Evolutionary conservation across 2,329 filamentous ascomycete genomes (phyloP), one percentile per base, ranked within the genome.

Genomic region (Trichophyton verrucosum): DNA sequence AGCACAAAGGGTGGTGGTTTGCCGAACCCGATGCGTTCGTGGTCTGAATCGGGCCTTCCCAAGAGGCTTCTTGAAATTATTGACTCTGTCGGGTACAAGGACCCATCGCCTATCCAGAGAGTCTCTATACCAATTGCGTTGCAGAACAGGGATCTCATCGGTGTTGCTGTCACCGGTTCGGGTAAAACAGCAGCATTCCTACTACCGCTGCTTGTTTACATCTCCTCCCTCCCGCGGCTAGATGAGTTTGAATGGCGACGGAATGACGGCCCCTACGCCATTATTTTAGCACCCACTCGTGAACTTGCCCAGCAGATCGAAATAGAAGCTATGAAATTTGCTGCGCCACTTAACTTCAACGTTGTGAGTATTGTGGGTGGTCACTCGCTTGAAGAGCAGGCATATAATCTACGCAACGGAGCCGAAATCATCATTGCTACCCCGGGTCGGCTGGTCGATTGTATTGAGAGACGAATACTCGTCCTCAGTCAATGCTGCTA

Each of bases 351-450:
- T 1, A 92, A 91, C 2, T 99, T 96, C 78, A 95, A 86, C 60
- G 92, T 92, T 63, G 94, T 97, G 61, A 95, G 90, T 77, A 91
- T 99, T 61, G 91, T 99, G n/a, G 94, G 94, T 81, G 94, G 94
- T 64, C 94, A 97, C 76, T 88, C 88, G 0, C 82, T 97, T 51
- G 94, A 97, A 73, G 91, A 96, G 72, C 94, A 99, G 73, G 87
- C 88, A 2, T 95, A 88, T 75, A 89, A 88, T 62, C 81, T 97
- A 64, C 85, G 91, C 38, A 89, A 96, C 68, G 94, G 94, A 60
- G 92, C 92, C 0, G 92, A 99, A 73, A 97, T 99, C 66, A 89
- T 99, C 69, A 96, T 99, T 66, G 94, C 94, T n/a, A 99, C 94
- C 0, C 94, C 94, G 0, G 94, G 94, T 76, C 91, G 94, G 81